Conservation (phyloP, 257 asterid genomes). For the Nicotiana benthamiana region DNA sequence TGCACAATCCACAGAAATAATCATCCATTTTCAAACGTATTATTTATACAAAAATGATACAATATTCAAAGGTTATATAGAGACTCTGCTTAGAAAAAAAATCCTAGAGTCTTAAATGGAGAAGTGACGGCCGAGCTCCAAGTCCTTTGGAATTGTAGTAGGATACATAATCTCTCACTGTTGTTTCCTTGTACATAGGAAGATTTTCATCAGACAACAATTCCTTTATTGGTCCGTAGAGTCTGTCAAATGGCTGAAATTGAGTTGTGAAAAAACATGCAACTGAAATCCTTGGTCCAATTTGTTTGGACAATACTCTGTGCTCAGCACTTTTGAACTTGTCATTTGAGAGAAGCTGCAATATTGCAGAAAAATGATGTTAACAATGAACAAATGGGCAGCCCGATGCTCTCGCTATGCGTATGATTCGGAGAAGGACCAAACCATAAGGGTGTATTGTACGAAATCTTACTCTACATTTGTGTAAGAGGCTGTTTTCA, state of each 20-base stretch:
- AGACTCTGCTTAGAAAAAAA: no score
- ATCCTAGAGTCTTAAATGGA: neutral
- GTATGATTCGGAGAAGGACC: no score
- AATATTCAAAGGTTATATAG: neutral
- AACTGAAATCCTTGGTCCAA: conserved; percentile 48
- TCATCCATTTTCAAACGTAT: no score
- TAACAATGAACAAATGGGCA: neutral
- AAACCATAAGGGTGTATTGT: no score
- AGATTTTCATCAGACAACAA: conserved; percentile 37
- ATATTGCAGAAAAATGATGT: neutral
- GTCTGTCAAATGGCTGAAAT: conserved; percentile 27
- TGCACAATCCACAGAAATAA: no score
- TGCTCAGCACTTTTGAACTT: conserved; percentile 30
- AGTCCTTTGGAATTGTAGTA: neutral
- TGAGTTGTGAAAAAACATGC: conserved; percentile 62
- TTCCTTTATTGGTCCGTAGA: conserved; percentile 48
- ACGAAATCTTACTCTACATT: no score
- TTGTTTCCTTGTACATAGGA: conserved; percentile 35
- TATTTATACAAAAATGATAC: no score
- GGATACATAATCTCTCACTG: neutral
- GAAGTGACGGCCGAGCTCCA: neutral
- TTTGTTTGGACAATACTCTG: conserved; percentile 41
- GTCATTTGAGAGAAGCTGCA: conserved; percentile 14
- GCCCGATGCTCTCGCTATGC: no score
- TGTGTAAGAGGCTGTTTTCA: no score